Evolutionary conservation across 2,329 filamentous ascomycete species (phyloP), one percentile per base, ranked within the genome.

Genomic region (Calonectria naviculata): DNA sequence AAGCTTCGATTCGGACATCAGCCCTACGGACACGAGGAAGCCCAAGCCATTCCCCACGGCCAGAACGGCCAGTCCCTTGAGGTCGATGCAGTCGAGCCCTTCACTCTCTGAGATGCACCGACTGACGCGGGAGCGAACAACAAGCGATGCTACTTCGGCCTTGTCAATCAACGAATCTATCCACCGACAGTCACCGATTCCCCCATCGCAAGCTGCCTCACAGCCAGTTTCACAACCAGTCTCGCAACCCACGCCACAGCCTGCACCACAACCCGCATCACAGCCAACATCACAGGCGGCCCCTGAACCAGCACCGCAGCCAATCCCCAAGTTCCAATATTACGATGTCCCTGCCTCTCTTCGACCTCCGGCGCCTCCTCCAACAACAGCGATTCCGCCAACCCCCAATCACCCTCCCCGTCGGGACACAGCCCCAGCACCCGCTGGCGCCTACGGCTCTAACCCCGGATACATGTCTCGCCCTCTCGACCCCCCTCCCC

Each of bases 71-170:
- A 78, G 77, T 15, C 75, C 77, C 34, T 19, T 78, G 21, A 70
- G 75, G 8, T 68, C 76, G 1, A 78, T 78, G 76, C 75, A 78
- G 52, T 76, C 74, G 6, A 78, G 76, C 38, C 76, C 76, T 1
- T 78, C 74, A 12, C 34, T 70, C n/a, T 63, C 74, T 41, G 71
- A 75, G 5, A 77, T 78, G 15, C 65, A 68, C 12, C 72, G 75
- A 12, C 61, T 71, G 9, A 77, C 71, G 0, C 68, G 76, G 46
- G 67, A 73, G 24, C 67, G 76, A n/a, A 78, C 74, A 12, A 66
- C 68, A 1, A 78, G 76, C 38, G 76, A 78, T 62, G 76, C 76
- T 1, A 73, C 75, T 36, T 78, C 76, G 10, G 69, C 74, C 26
- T 17, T 78, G 15, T 78, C 66, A 7, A 58, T 38, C n/a, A 56